Conservation (phyloP, 2,329 filamentous ascomycete species). For the Talaromyces albobiverticillius region DNA sequence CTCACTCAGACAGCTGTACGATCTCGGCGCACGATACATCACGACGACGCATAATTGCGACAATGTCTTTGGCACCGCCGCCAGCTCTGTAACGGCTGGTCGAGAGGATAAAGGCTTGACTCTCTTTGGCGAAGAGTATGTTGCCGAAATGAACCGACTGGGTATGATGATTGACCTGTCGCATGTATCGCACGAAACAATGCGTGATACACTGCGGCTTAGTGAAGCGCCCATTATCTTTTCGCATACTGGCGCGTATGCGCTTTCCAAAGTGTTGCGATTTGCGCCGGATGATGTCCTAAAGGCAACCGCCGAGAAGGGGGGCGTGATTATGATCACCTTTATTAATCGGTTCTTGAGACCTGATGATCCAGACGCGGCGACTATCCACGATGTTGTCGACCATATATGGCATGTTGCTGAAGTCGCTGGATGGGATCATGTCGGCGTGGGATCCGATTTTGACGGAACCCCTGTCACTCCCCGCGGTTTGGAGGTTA, state of each 20-base stretch:
- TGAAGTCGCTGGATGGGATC: conserved; percentile 14
- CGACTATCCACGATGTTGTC: conserved; percentile 32
- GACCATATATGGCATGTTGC: conserved; percentile 22
- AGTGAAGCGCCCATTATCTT: conserved; percentile 25
- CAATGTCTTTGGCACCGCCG: conserved; percentile 26
- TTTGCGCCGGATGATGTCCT: conserved; percentile 25
- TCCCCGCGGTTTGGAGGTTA: conserved; percentile 11
- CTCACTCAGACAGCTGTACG: conserved; percentile 17
- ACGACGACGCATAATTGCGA: conserved; percentile 26
- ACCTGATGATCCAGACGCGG: conserved; percentile 20
- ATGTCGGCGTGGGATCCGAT: conserved; percentile 16
- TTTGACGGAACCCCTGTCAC: conserved; percentile 16
- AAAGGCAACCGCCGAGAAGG: conserved; percentile 17
- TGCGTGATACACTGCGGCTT: conserved; percentile 22
- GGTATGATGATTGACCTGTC: conserved; percentile 29
- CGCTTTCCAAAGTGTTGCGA: conserved; percentile 13
- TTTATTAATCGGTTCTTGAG: conserved; percentile 21
- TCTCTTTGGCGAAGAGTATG: conserved; percentile 20
- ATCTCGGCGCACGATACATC: conserved; percentile 21
- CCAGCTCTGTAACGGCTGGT: conserved; percentile 12
- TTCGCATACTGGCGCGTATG: conserved; percentile 19
- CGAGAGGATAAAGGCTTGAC: conserved; percentile 21
- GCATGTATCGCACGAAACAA: conserved; percentile 24
- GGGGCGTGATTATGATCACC: conserved; percentile 24
- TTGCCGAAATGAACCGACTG: conserved; percentile 27